A percentile compares a stretch with the other conserved stretches of the same genome.
phyloP scores from a whole-genome alignment of 2,329 filamentous ascomycete genomes.

The Aspergillus awamori region DNA sequence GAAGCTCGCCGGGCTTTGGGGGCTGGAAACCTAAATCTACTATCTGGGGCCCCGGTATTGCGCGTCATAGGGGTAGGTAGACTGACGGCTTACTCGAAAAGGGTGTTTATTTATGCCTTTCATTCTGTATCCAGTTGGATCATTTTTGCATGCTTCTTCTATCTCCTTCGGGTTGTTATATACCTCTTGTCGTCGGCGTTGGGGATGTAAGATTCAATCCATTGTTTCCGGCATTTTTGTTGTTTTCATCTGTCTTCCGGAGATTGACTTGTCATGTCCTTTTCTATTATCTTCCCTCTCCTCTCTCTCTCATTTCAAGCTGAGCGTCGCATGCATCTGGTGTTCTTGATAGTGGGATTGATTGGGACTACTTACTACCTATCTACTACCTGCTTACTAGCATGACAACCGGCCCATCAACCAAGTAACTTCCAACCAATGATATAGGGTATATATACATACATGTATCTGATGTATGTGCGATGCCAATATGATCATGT shows the following conservation, averaged over 20 bases:
- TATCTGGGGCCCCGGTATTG: background rate
- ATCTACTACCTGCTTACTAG: conserved; percentile 21
- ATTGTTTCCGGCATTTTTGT: background rate
- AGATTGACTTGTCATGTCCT: background rate
- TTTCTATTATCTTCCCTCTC: conserved; percentile 6
- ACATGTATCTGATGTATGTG: conserved; percentile 14
- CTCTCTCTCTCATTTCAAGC: conserved; percentile 12
- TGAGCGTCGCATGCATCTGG: conserved; percentile 37
- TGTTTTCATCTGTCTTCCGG: background rate
- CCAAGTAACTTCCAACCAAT: background rate
- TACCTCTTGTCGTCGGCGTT: conserved; percentile 2
- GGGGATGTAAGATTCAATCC: conserved; percentile 7
- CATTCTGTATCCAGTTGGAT: background rate
- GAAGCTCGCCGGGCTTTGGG: background rate
- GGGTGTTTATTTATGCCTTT: background rate
- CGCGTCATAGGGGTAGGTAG: background rate
- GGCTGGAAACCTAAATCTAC: too few relatives aligned
- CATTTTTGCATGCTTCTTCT: background rate
- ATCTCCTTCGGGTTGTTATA: conserved; percentile 6
- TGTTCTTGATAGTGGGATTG: conserved; percentile 33
- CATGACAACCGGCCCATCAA: background rate
- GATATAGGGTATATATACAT: conserved; percentile 43
- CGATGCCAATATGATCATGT: background rate
- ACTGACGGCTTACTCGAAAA: background rate
- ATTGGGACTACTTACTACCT: background rate